Evolutionary conservation across 305 asterid species (phyloP).

Genomic region (Fraxinus angustifolia): DNA sequence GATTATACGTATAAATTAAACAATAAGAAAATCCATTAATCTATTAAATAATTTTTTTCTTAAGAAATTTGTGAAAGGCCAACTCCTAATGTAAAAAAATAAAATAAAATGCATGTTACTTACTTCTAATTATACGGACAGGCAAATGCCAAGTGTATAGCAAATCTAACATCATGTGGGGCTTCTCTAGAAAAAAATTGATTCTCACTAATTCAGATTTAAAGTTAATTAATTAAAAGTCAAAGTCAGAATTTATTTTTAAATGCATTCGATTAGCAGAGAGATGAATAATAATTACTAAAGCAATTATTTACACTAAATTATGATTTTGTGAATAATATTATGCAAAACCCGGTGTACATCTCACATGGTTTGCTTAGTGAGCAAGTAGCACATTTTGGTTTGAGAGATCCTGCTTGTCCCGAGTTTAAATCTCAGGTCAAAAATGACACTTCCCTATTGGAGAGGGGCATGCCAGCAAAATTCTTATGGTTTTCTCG

Average conservation of each 20-base stretch:
- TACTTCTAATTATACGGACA: neutral
- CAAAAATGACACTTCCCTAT: no score
- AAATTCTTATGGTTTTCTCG: neutral
- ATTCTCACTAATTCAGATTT: neutral
- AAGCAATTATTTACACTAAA: neutral
- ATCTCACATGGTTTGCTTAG: neutral
- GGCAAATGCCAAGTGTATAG: neutral
- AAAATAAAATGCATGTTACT: neutral
- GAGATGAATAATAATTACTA: neutral
- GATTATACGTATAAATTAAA: neutral
- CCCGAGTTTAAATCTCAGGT: no score
- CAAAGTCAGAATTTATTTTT: neutral
- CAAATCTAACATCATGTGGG: neutral
- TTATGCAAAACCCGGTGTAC: neutral
- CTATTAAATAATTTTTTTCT: neutral
- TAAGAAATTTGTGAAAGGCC: neutral
- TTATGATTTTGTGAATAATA: neutral
- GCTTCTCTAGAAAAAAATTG: neutral
- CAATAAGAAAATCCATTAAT: neutral
- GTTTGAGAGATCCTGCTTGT: neutral
- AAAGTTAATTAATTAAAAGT: neutral
- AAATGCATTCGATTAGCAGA: neutral
- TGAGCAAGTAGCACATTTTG: neutral
- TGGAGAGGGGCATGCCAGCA: no score
- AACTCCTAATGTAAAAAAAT: neutral